phyloP scores from a whole-genome alignment of 2,329 filamentous ascomycete genomes.

The Colletotrichum salicis region DNA sequence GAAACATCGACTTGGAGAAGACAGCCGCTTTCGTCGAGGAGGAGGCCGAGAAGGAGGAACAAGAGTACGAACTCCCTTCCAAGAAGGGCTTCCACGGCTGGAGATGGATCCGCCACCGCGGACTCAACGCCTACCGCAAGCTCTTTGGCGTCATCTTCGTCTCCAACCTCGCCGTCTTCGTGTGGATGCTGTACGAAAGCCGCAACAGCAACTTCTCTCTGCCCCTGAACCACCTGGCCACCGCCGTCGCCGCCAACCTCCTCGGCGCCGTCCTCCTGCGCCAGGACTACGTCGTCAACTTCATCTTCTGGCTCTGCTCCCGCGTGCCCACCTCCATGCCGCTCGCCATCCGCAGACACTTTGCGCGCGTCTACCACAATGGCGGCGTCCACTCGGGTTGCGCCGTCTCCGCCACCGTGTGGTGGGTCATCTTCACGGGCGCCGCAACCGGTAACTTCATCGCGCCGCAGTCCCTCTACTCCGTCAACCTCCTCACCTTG shows the following conservation, averaged over 20 bases:
- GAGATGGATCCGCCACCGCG: conserved; percentile 53
- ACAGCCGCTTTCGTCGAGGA: conserved; percentile 20
- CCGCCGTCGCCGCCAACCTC: conserved; percentile 60
- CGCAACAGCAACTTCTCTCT: conserved; percentile 39
- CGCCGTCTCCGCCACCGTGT: conserved; percentile 59
- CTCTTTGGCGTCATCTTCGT: conserved; percentile 65
- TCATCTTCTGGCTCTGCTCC: conserved; percentile 60
- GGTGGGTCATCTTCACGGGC: conserved; percentile 57
- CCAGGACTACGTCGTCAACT: conserved; percentile 65
- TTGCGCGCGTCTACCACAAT: conserved; percentile 63
- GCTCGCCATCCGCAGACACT: conserved; percentile 57
- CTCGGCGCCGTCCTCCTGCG: conserved; percentile 60
- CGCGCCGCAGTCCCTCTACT: conserved; percentile 42
- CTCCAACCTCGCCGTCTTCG: conserved; percentile 60
- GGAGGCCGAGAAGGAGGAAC: conserved; percentile 23
- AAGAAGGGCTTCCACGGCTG: conserved; percentile 54
- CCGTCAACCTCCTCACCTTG: conserved; percentile 47
- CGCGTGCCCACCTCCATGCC: conserved; percentile 56
- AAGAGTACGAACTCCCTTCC: conserved; percentile 48
- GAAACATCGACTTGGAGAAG: conserved; percentile 33
- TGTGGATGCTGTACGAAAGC: conserved; percentile 49
- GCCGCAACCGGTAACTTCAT: conserved; percentile 44
- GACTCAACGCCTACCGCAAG: conserved; percentile 65
- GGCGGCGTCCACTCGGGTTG: conserved; percentile 63
- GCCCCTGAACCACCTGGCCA: conserved; percentile 51